Conservation (phyloP, 148 eudicot species). For the Hydrangea macrophylla region DNA sequence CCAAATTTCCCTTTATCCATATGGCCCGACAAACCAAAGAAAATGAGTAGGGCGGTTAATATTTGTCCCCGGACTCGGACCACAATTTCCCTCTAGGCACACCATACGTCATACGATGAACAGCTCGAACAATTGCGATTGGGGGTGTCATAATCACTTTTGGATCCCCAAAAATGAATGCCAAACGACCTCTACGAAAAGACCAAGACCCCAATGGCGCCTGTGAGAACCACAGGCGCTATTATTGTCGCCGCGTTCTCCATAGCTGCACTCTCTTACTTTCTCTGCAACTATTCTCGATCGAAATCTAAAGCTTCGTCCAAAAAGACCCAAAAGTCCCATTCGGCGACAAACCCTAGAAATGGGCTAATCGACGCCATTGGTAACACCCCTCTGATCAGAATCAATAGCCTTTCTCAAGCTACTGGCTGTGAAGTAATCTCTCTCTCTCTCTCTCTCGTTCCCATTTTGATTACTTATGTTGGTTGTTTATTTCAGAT, state of each 20-base stretch:
- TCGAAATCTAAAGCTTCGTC: conserved; percentile 13
- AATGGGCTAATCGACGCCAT: conserved; percentile 68
- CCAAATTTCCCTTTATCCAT: too few relatives aligned
- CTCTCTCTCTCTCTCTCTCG: background rate
- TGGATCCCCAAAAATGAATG: too few relatives aligned
- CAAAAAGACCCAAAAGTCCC: conserved; percentile 19
- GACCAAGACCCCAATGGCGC: conserved; percentile 25
- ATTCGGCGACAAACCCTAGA: conserved; percentile 16
- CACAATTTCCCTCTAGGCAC: too few relatives aligned
- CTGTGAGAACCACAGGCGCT: conserved; percentile 31
- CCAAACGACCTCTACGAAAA: background rate
- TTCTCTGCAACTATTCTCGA: conserved; percentile 28
- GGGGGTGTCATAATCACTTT: too few relatives aligned
- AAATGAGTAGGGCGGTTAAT: too few relatives aligned
- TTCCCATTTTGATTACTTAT: background rate
- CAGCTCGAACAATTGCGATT: too few relatives aligned
- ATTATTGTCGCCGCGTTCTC: conserved; percentile 38
- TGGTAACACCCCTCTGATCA: conserved; percentile 87
- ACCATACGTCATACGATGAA: too few relatives aligned
- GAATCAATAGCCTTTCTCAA: conserved; percentile 78
- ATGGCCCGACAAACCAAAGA: too few relatives aligned
- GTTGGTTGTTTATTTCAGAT: conserved; percentile 44
- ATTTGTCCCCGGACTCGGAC: too few relatives aligned
- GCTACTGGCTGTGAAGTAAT: conserved; percentile 85
- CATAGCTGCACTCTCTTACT: conserved; percentile 47